phyloP scores from a whole-genome alignment of 2,329 filamentous ascomycete species.

The Colletotrichum chlorophyti region DNA sequence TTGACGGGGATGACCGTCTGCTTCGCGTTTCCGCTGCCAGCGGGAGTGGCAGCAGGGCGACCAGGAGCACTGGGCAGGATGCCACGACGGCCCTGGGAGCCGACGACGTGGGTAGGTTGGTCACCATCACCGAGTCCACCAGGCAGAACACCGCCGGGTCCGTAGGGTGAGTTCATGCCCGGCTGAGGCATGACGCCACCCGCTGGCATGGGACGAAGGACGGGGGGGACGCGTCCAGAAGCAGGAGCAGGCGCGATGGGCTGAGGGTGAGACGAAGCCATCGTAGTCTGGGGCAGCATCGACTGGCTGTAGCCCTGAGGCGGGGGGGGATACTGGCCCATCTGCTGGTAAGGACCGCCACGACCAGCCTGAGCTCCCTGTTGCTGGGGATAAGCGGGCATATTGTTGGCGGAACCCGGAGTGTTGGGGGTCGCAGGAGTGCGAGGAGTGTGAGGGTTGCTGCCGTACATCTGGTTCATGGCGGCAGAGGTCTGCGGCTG shows the following conservation, averaged over 20 bases:
- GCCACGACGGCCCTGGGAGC: conserved; percentile 89
- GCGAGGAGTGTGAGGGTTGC: conserved; percentile 66
- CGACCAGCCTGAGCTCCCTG: conserved; percentile 50
- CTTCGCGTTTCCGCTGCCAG: conserved; percentile 74
- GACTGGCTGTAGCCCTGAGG: conserved; percentile 63
- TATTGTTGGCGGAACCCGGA: conserved; percentile 59
- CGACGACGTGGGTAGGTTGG: conserved; percentile 88
- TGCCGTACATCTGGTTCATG: conserved; percentile 63
- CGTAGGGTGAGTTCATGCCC: conserved; percentile 66
- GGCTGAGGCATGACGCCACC: conserved; percentile 67
- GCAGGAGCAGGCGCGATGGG: conserved; percentile 76
- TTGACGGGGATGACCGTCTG: conserved; percentile 88
- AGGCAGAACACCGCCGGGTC: conserved; percentile 61
- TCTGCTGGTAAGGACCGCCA: conserved; percentile 58
- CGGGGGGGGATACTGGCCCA: conserved; percentile 62
- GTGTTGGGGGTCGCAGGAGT: conserved; percentile 70
- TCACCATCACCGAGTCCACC: conserved; percentile 63
- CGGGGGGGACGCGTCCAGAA: conserved; percentile 62
- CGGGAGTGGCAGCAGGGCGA: conserved; percentile 76
- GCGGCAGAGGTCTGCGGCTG: conserved; percentile 52
- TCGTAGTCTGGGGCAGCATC: conserved; percentile 73
- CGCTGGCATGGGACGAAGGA: conserved; percentile 74
- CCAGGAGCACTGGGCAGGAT: conserved; percentile 92
- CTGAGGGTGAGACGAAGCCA: conserved; percentile 74
- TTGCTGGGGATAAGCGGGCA: conserved; percentile 61